Evolutionary conservation across 352 stramenopile species (phyloP), one percentile per base, ranked within the genome.

Genomic region (Aphanomyces astaci): DNA sequence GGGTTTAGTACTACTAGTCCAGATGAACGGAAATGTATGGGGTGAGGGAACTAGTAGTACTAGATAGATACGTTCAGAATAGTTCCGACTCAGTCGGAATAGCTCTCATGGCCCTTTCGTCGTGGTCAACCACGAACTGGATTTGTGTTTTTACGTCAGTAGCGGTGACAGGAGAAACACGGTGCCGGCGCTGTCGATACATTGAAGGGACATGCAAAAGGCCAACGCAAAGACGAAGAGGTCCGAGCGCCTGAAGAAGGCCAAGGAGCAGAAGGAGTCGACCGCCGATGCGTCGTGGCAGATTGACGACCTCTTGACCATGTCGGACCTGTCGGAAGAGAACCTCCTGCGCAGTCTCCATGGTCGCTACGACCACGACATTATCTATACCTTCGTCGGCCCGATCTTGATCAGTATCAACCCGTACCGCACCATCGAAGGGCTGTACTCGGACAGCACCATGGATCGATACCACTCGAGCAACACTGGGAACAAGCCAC

Each of bases 341-440:
- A 95, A 89, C 56, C 81, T 98, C 72, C 78, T 97, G 51, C 81
- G 87, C 3, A 96, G 95, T 57, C 72, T 98, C 63, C 80, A 87
- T 27, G 77, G 78, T 43, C 88, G 92, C n/a, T 98, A 97, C 80
- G 87, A 96, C 60, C 81, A 94, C 55, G 86, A 97, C 72, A 67
- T 88, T 57, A 98, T 98, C 71, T 98, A 98, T 79, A 98, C 94
- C 66, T 96, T 94, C 71, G 90, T 97, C 13, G 90, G 90, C 0
- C 80, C 84, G 31, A 96, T 97, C 65, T 63, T 97, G 54, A 93
- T 97, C 54, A 89, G 86, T 54, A 95, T 97, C 71, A 97, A 97
- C 76, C 90, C 90, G 70, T 97, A 96, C 78, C 90, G 94, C 72
- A 73, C 76, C 48, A 75, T 96, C 9, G 78, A 84, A 55, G 66